Conservation (phyloP, 768 basidiomycete genomes). For the Suillus lakei region DNA sequence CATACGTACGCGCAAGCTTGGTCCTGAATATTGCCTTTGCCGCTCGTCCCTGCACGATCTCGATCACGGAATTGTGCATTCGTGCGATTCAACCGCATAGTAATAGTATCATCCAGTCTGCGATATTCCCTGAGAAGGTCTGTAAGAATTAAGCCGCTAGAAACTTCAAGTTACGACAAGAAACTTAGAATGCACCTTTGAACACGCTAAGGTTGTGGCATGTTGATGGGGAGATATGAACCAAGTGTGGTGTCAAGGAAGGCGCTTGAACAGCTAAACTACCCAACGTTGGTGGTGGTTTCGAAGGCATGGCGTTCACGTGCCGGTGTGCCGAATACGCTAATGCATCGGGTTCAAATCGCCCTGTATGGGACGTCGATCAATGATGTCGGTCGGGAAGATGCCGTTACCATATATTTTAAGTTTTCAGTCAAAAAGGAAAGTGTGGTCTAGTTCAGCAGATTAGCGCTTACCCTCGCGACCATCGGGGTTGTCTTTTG, state of each 20-base stretch:
- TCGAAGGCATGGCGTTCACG: conserved; percentile 41
- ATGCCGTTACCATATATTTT: conserved; percentile 4
- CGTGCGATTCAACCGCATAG: conserved; percentile 81
- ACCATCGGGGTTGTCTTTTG: conserved; percentile 7
- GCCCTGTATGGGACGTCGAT: conserved; percentile 16
- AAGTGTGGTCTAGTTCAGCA: conserved; percentile 28
- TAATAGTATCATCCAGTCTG: conserved; percentile 77
- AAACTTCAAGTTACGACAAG: conserved; percentile 8
- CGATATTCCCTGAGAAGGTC: conserved; percentile 85
- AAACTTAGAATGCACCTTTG: conserved; percentile 51
- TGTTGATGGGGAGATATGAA: conserved; percentile 75
- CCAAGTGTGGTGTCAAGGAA: conserved; percentile 57
- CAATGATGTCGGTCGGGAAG: conserved; percentile 4
- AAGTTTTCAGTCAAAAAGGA: conserved; percentile 28
- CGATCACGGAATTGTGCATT: conserved; percentile 76
- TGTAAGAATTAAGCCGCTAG: conserved; percentile 37
- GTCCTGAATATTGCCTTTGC: conserved; percentile 64
- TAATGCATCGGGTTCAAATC: conserved; percentile 25
- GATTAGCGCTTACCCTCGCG: background rate
- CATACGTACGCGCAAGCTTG: conserved; percentile 78
- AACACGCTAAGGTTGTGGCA: conserved; percentile 78
- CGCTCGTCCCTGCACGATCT: conserved; percentile 53
- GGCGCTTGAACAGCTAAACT: conserved; percentile 75
- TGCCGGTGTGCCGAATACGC: conserved; percentile 34
- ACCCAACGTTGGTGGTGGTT: conserved; percentile 57